Percentiles rank a stretch among this genome's conserved stretches.
Evolutionary conservation across 202 grass and related monocot species (phyloP).

Genomic region (Carex sylvatica): DNA sequence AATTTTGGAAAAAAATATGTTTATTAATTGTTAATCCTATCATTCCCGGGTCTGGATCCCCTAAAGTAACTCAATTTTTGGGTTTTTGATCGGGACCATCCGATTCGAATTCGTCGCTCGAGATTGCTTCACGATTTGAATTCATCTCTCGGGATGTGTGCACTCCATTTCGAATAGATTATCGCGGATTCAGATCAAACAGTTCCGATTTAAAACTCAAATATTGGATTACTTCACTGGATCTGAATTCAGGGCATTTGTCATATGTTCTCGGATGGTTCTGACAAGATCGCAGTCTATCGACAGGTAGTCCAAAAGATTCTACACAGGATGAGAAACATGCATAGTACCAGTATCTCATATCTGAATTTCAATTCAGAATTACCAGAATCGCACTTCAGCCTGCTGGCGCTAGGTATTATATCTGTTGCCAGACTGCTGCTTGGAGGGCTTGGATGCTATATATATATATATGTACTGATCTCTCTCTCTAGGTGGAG

Average conservation of each 20-base stretch:
- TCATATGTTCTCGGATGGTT: conserved; percentile 67
- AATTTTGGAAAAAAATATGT: not conserved
- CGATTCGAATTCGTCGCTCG: no score
- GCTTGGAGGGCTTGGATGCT: not conserved
- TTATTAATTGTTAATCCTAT: conserved; percentile 4
- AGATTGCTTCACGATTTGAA: no score
- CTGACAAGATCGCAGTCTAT: conserved; percentile 85
- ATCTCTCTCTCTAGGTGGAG: conserved; percentile 61
- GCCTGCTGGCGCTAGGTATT: not conserved
- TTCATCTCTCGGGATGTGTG: no score
- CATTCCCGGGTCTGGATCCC: no score
- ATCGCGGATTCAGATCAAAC: no score
- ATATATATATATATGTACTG: not conserved
- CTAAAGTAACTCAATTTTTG: no score
- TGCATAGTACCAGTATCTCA: conserved; percentile 73
- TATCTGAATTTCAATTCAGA: not conserved
- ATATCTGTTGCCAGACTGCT: not conserved
- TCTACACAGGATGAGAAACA: conserved; percentile 46
- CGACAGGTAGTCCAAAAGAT: not conserved
- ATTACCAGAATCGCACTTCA: not conserved
- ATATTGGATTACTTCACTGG: no score
- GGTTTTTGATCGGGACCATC: no score
- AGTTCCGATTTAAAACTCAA: no score
- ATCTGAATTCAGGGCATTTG: conserved; percentile 60
- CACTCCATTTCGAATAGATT: no score